Percentiles rank a stretch among this genome's conserved stretches.
Evolutionary conservation across 2,329 filamentous ascomycete genomes (phyloP).

Genomic region (Fusarium xyrophilum): DNA sequence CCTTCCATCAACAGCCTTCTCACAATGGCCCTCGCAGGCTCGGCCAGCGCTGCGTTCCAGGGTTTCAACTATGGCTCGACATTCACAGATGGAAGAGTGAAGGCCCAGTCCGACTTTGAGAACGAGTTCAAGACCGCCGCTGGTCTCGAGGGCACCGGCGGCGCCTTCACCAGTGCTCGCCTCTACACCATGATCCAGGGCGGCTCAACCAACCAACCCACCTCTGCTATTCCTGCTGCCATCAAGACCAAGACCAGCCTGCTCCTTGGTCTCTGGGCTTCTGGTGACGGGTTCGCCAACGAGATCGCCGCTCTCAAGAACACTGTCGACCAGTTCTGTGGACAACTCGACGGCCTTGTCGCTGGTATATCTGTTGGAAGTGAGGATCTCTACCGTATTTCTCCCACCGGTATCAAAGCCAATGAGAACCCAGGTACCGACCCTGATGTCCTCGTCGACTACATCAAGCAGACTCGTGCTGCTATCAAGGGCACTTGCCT

Average conservation of each 20-base stretch:
- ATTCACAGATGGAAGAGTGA: slow-evolving; percentile 65
- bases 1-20: slow-evolving; percentile 45
- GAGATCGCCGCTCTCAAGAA: slow-evolving; percentile 75
- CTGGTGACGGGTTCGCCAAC: slow-evolving; percentile 73
- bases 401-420: slow-evolving; percentile 70
- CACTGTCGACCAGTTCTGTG: slow-evolving; percentile 74
- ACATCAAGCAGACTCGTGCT: slow-evolving; percentile 72
- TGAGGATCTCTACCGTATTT: slow-evolving; percentile 85
- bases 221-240: slow-evolving; percentile 79
- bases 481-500: slow-evolving; percentile 69
- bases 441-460: slow-evolving; percentile 68
- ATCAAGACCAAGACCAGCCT: slow-evolving; percentile 80
- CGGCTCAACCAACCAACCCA: slow-evolving; percentile 68
- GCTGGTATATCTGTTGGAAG: slow-evolving; percentile 85
- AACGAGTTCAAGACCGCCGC: slow-evolving; percentile 72
- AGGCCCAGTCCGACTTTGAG: slow-evolving; percentile 71
- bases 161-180: slow-evolving; percentile 70
- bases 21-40: slow-evolving; percentile 46
- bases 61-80: slow-evolving; percentile 79
- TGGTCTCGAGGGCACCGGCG: slow-evolving; percentile 66
- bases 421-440: slow-evolving; percentile 67
- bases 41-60: slow-evolving; percentile 53
- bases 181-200: slow-evolving; percentile 80
- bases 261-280: slow-evolving; percentile 85
- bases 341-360: slow-evolving; percentile 68